Evolutionary conservation across 1,284 basidiomycete genomes (phyloP).

Genomic region (Boletus sp.): DNA sequence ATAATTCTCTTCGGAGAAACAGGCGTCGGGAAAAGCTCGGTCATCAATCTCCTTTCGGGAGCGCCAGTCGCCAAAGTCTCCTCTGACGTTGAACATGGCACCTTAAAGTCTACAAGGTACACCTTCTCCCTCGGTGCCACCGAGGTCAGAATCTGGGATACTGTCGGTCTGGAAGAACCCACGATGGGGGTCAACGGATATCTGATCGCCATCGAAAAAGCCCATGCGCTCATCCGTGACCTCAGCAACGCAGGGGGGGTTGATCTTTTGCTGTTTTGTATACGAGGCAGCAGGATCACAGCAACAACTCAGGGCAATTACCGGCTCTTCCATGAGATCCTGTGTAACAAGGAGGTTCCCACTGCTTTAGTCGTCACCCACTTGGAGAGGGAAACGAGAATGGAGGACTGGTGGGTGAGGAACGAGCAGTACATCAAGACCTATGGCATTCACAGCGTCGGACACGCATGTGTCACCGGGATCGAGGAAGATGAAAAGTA

Average conservation of each 20-base stretch:
- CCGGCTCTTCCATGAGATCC: constrained; percentile 33
- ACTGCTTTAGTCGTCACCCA: constrained; percentile 38
- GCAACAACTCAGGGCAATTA: constrained; percentile 35
- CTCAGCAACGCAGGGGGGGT: constrained; percentile 31
- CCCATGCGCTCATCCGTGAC: constrained; percentile 33
- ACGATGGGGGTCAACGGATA: constrained; percentile 27
- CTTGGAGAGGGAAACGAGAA: constrained; percentile 34
- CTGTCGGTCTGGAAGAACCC: constrained; percentile 40
- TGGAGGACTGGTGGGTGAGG: constrained; percentile 40
- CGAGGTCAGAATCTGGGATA: constrained; percentile 34
- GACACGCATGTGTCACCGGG: constrained; percentile 40
- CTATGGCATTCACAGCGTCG: constrained; percentile 31
- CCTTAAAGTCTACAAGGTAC: constrained; percentile 26
- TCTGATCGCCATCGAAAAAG: constrained; percentile 33
- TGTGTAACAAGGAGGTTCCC: constrained; percentile 36
- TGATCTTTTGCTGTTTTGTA: constrained; percentile 37
- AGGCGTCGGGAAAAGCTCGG: constrained; percentile 34
- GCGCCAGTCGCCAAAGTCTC: constrained; percentile 26
- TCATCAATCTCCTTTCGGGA: constrained; percentile 32
- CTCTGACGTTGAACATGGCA: constrained; percentile 24
- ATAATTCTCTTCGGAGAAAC: constrained; percentile 31
- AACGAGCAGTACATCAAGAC: constrained; percentile 32
- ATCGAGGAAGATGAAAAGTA: constrained; percentile 30
- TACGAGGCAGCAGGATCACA: constrained; percentile 37
- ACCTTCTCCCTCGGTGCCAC: constrained; percentile 10